Percentiles rank a stretch among this genome's conserved stretches.
phyloP scores from a whole-genome alignment of 225 moss, liverwort and hornwort genomes.

The Anthoceros angustus region DNA sequence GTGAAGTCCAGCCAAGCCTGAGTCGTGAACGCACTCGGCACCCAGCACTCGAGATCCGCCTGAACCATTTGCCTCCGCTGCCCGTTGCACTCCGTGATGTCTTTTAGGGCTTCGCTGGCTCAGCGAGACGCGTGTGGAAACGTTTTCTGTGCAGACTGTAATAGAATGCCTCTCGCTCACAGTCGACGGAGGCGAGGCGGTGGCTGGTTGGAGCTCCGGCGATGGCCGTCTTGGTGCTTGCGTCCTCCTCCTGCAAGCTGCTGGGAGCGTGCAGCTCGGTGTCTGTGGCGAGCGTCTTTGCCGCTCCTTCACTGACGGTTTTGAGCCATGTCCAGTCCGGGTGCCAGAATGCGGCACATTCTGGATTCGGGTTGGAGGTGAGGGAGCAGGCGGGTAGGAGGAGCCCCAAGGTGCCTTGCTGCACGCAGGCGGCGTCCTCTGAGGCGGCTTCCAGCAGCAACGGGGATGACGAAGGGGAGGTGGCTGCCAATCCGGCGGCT shows the following conservation, averaged over 20 bases:
- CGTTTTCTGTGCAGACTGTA: neutral
- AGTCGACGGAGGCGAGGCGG: neutral
- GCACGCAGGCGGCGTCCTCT: constrained; percentile 21
- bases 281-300: neutral
- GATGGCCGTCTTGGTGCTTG: neutral
- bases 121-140: neutral
- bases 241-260: constrained; percentile 3
- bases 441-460: constrained; percentile 34
- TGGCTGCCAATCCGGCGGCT: constrained; percentile 19
- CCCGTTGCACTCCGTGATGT: neutral
- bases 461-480: constrained; percentile 33
- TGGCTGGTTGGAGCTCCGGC: neutral
- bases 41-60: too few species aligned
- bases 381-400: neutral
- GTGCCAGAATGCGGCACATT: neutral
- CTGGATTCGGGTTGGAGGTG: neutral
- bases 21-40: too few species aligned
- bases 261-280: neutral
- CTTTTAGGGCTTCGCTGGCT: neutral
- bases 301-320: neutral
- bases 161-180: neutral
- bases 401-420: neutral
- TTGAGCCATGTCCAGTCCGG: too few species aligned
- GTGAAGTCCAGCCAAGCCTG: too few species aligned
- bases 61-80: too few species aligned